A percentile compares a stretch with the other conserved stretches of the same genome.
These are phyloP conservation scores for Coffea humblotiana DNA, from an alignment of 305 asterid genomes.

Conservation along the genomic window DNA sequence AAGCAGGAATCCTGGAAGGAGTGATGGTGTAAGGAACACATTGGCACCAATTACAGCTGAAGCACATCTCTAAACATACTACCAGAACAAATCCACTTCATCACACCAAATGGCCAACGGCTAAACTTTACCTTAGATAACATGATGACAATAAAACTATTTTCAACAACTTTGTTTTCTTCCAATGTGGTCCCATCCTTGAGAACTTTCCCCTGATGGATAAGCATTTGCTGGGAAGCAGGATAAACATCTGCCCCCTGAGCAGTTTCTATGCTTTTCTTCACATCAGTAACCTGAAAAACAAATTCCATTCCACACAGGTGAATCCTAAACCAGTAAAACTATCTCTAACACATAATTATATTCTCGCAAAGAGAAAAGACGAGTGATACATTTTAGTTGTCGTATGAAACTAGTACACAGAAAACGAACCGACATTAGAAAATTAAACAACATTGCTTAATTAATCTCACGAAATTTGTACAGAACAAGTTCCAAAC, in stretches of 20 bases:
- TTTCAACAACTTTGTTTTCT: slow-evolving; percentile 75
- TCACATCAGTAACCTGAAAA: slow-evolving; percentile 68
- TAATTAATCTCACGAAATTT: too few species aligned
- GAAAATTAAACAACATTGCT: too few species aligned
- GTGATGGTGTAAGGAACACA: not conserved
- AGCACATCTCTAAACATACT: not conserved
- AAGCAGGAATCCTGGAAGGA: not conserved
- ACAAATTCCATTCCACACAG: not conserved
- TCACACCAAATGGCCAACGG: not conserved
- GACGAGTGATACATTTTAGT: not conserved
- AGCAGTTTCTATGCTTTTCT: slow-evolving; percentile 60
- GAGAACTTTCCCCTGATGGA: slow-evolving; percentile 83
- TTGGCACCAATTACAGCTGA: not conserved
- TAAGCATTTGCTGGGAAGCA: slow-evolving; percentile 73
- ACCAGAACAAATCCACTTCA: not conserved
- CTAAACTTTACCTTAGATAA: slow-evolving; percentile 48
- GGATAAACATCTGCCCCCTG: slow-evolving; percentile 83
- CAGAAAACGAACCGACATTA: not conserved
- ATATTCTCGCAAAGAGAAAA: not conserved
- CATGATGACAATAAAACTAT: slow-evolving; percentile 73
- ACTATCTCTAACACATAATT: not conserved
- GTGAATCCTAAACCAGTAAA: not conserved
- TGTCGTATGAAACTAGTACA: not conserved
- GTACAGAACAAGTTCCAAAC: too few species aligned
- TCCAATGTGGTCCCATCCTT: slow-evolving; percentile 75